Percentiles rank a stretch among this genome's conserved stretches.
Evolutionary conservation across 192 early-diverging fungal genomes (phyloP).

Genomic region (Chytriomyces sp.): DNA sequence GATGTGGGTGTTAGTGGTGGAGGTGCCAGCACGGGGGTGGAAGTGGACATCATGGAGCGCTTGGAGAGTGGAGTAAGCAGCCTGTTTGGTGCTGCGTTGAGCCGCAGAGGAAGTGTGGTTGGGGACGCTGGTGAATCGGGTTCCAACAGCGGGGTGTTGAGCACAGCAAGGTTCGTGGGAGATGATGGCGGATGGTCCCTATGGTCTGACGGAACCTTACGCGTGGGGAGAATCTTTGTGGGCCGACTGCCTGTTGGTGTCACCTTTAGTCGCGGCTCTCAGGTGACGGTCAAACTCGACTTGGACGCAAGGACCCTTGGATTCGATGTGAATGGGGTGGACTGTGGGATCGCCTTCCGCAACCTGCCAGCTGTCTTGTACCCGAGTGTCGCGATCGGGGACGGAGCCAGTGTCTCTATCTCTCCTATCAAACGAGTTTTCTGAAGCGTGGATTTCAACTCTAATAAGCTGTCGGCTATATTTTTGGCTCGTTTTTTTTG

Average conservation of each 20-base stretch:
- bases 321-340: constrained; percentile 28
- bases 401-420: constrained; percentile 6
- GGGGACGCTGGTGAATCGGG: background rate
- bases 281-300: constrained; percentile 23
- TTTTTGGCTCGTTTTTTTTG: too few relatives aligned
- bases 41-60: background rate
- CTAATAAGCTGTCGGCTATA: too few relatives aligned
- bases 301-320: constrained; percentile 28
- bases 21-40: background rate
- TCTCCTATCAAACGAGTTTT: background rate
- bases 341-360: constrained; percentile 34
- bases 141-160: background rate
- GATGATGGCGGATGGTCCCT: constrained; percentile 37
- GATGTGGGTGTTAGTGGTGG: constrained; percentile 12
- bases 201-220: constrained; percentile 25
- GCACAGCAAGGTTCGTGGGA: constrained; percentile 18
- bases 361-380: constrained; percentile 24
- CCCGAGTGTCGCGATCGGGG: constrained; percentile 22
- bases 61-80: constrained; percentile 7
- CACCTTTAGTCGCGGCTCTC: constrained; percentile 22
- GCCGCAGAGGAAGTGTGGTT: background rate
- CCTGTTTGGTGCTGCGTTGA: background rate
- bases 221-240: constrained; percentile 33
- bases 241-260: constrained; percentile 27
- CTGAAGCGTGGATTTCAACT: constrained; percentile 10